Percentiles rank a stretch among this genome's conserved stretches.
These are phyloP conservation scores for Penicillium thymicola DNA, from an alignment of 2,329 filamentous ascomycete genomes.

Conservation along the genomic window DNA sequence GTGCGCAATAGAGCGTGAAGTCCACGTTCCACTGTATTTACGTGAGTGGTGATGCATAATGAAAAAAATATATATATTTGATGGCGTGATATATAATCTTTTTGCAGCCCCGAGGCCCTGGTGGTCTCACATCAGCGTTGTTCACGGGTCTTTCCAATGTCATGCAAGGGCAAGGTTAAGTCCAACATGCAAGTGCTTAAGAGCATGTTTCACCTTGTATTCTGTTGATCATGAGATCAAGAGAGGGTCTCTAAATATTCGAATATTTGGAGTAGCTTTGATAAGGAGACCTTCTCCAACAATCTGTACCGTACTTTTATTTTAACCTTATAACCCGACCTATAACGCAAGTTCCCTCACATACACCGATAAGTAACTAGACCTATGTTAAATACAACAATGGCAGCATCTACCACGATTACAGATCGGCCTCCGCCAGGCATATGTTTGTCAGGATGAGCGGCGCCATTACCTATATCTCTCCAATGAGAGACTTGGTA, in stretches of 20 bases:
- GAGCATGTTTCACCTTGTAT: background rate
- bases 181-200: background rate
- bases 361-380: too few relatives aligned
- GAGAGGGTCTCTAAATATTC: background rate
- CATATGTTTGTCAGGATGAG: too few relatives aligned
- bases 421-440: too few relatives aligned
- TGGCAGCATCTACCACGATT: too few relatives aligned
- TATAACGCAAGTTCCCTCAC: too few relatives aligned
- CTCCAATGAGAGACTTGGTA: too few relatives aligned
- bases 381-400: too few relatives aligned
- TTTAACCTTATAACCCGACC: background rate
- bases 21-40: background rate
- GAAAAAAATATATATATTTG: background rate
- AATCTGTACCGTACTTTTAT: background rate
- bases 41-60: conserved; percentile 4
- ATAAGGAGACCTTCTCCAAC: background rate
- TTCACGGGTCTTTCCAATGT: background rate
- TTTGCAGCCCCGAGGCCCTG: background rate
- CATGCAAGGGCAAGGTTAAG: background rate
- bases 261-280: background rate
- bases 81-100: background rate
- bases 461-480: too few relatives aligned
- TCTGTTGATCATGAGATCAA: background rate
- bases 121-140: background rate
- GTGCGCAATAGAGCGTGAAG: conserved; percentile 18